Base-by-base conservation (phyloP, 2,329 filamentous ascomycete species). In the Zelopaecilomyces penicillatus region DNA sequence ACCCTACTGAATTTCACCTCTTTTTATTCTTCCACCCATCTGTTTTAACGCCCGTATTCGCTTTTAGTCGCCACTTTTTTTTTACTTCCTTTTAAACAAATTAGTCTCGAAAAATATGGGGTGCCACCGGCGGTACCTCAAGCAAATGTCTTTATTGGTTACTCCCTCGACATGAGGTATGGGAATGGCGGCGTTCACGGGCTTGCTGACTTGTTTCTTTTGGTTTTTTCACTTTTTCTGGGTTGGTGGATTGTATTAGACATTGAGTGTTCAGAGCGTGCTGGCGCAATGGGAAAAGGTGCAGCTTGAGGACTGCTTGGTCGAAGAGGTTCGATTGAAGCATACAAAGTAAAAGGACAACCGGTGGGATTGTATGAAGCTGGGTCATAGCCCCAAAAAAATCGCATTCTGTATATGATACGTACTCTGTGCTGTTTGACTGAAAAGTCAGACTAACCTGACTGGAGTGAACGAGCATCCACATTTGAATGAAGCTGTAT, bases 221-320 rank as follows among this genome's bases (percentile, higher is more conserved):
- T 46, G 36, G 10, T 41, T 29, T 30, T 30, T 45, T 19, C 27
- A 8, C 35, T 37, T 19, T 33, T 41, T 41, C 19, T 19, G 19
- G 19, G 19, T 19, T 19, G 19, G 19, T 19, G 19, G 19, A 19
- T 41, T 41, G 27, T 42, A 32, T 46, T 47, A 42, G 40, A 47
- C 29, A 34, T 44, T 9, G 41, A 30, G 10, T 41, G 30, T 47
- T 47, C 34, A 45, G 42, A 39, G 27, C 31, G 34, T 41, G 45
- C 38, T n/a, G 45, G 45, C 45, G 45, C 45, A 41, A 44, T 10
- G 9, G 42, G 34, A 39, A 26, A 44, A 28, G 35, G 28, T 28
- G 34, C 36, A 29, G 45, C 45, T 47, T 47, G 45, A 45, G 42
- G 42, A 45, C 28, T 47, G 45, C 45, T 45, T 31, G 41, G 45